Evolutionary conservation across 257 asterid species (phyloP).

Genomic region (Nicotiana paniculata): DNA sequence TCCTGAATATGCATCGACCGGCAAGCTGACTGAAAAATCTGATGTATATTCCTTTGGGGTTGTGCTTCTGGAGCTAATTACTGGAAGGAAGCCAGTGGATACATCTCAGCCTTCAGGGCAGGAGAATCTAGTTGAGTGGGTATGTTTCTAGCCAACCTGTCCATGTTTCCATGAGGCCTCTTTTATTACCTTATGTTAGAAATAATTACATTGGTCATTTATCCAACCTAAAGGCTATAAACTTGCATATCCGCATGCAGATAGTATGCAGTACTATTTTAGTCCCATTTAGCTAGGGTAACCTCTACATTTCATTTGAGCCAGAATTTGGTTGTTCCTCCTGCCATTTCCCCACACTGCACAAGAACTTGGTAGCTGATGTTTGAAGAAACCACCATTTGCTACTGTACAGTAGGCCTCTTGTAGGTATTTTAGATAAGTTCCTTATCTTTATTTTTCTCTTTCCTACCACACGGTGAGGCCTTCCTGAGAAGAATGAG

Average conservation of each 20-base stretch:
- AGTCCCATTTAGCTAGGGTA: background rate
- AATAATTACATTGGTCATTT: background rate
- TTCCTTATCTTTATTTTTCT: background rate
- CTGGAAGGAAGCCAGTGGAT: conserved; percentile 95
- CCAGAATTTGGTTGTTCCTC: background rate
- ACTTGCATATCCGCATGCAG: background rate
- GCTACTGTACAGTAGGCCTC: background rate
- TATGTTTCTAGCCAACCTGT: conserved; percentile 25
- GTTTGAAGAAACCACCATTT: background rate
- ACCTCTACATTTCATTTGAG: background rate
- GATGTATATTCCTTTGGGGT: conserved; percentile 89
- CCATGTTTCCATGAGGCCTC: background rate
- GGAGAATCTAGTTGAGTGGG: conserved; percentile 97
- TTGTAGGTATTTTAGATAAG: background rate
- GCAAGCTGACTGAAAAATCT: conserved; percentile 83
- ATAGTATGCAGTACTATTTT: background rate
- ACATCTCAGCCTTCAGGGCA: conserved; percentile 80
- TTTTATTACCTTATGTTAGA: background rate
- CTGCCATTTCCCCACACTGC: background rate
- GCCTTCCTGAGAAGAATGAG: background rate
- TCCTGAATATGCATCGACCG: conserved; percentile 95
- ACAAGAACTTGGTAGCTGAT: background rate
- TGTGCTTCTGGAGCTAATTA: conserved; percentile 76
- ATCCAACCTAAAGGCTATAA: background rate
- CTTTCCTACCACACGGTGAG: background rate